Evolutionary conservation across 495 filamentous ascomycete genomes (phyloP), one percentile per base, ranked within the genome.

Genomic region (Tetracladium setigerum): DNA sequence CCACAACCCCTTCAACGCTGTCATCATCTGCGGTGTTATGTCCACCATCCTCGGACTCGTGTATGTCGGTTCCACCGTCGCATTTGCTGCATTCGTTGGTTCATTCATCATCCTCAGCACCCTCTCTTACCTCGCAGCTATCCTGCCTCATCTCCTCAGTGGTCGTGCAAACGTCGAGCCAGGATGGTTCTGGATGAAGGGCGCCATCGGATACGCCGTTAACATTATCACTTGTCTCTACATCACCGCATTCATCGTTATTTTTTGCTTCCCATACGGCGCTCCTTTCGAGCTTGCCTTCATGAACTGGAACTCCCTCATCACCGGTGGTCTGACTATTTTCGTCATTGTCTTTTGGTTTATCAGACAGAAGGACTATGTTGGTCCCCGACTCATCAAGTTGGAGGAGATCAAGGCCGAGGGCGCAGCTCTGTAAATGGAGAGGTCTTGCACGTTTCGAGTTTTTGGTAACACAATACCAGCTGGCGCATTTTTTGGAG

Each of bases 41-140:
- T 64, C 67, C 41, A 83, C 78, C 5, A 51, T 73, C 42, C 65
- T 87, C 4, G 83, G 77, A 11, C 74, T 70, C 41, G 82, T 87
- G 52, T 82, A 82, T 49, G 65, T 87, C 13, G 81, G 79, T 5
- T 75, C 67, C 13, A 68, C 67, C 0, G 84, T 83, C 0, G 84
- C 83, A 0, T 87, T 87, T 65, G 72, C 63, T 30, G 81, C 78
- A 30, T 74, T 87, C n/a, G 76, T 83, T 5, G 78, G 77, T 4
- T 73, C 68, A 0, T 85, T 82, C 57, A 71, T 84, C 52, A 70
- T 84, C 37, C 66, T 86, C n/a, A 71, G 74, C 16, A 79, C 76
- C 9, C 56, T 78, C 6, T 83, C 77, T 1, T 87, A 87, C 55
- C 68, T 82, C 37, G 69, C 76, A 31, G 79, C 82, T 19, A 81